Evolutionary conservation across 192 early-diverging fungal species (phyloP), one percentile per base, ranked within the genome.

Genomic region (Coemansia guatemalensis): DNA sequence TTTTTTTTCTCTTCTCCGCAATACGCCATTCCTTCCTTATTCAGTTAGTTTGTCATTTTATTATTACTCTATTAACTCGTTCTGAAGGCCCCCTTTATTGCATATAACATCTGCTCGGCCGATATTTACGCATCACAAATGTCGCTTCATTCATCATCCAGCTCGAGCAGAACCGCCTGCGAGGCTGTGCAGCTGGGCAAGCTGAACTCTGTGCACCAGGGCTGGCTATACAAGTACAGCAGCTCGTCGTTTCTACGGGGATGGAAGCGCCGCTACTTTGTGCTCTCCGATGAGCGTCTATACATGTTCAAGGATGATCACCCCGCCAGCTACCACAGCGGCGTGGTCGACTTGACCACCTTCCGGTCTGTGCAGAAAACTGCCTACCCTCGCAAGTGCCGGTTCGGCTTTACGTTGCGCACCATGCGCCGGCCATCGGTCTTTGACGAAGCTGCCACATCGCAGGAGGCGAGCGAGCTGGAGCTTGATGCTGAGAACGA

Each of bases 201-300:
- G 69, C 75, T 78, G 17, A 51, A 55, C 17, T 44, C 67, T 26
- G 69, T 65, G 26, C 35, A 74, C 51, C 47, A 74, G 58, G 78
- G 78, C 11, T 80, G 78, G 78, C 68, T 80, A 1, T 74, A 80
- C 68, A 65, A 66, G 50, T 68, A 70, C 65, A 74, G 72, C 68
- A 68, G 49, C 29, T 32, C 61, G 23, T 74, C 72, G 39, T 62
- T 79, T 32, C 33, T 74, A 24, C 67, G 68, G 58, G 53, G 50
- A 56, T 81, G 78, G 78, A 67, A 68, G 59, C 72, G 73, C 18
- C 68, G 78, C 33, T 81, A 61, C 54, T 68, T 71, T 57, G 78
- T 73, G 18, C 65, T 81, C 12, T 74, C 78, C 2, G 78, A 81
- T 51, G 73, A 75, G 68, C 68, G 71, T 6, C 58, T 81, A 23